These are phyloP conservation scores for Sporothrix dimorphospora DNA, from an alignment of 2,329 filamentous ascomycete genomes.

Conservation along the genomic window DNA sequence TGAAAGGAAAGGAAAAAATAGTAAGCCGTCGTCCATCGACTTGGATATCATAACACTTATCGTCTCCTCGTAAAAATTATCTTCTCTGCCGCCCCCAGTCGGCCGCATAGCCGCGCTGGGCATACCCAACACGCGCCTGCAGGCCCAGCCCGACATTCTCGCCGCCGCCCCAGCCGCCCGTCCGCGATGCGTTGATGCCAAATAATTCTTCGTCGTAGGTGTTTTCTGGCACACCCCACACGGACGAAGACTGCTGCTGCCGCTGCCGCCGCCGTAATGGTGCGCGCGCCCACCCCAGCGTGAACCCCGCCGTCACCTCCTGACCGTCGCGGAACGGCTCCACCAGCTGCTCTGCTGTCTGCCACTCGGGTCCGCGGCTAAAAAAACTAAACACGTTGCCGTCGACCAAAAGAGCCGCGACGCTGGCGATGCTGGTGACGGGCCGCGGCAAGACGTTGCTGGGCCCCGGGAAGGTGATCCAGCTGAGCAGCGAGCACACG, in stretches of 20 bases:
- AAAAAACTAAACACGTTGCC: constrained; percentile 43
- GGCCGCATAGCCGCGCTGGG: constrained; percentile 31
- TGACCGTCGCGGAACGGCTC: background rate
- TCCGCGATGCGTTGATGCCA: constrained; percentile 34
- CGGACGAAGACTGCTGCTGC: background rate
- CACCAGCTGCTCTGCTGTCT: background rate
- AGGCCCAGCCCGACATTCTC: constrained; percentile 36
- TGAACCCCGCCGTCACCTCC: background rate
- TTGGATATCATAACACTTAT: no score
- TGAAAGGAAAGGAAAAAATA: no score
- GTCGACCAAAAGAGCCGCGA: constrained; percentile 44
- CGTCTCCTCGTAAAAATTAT: background rate
- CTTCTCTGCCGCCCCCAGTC: background rate
- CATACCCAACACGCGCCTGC: constrained; percentile 35
- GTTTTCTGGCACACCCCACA: background rate
- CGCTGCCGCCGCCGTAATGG: background rate
- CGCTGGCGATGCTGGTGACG: constrained; percentile 44
- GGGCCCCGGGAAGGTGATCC: constrained; percentile 38
- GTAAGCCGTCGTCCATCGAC: no score
- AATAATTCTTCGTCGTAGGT: constrained; percentile 31
- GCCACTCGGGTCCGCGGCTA: background rate
- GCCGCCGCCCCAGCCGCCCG: constrained; percentile 36
- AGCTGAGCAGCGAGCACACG: constrained; percentile 37
- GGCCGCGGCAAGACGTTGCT: constrained; percentile 39
- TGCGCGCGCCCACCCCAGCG: background rate